Evolutionary conservation across 202 grass and related monocot genomes (phyloP).

Genomic region (Schoenoplectus tabernaemontani): DNA sequence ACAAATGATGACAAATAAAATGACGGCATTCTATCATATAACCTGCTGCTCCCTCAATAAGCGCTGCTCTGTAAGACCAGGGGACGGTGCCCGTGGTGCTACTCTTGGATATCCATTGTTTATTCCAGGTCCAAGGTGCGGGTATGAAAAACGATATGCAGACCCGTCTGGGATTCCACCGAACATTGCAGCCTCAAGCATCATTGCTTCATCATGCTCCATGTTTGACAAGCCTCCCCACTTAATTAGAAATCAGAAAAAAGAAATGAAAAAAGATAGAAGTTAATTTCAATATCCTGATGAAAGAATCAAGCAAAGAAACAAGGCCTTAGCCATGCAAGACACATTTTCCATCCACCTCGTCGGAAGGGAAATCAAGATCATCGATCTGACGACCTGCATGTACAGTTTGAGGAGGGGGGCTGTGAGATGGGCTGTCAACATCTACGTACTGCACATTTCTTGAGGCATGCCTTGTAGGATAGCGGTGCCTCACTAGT

Average conservation of each 20-base stretch:
- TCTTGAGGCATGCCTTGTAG: slow-evolving; percentile 32
- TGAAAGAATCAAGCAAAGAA: slow-evolving; percentile 2
- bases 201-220: slow-evolving; percentile 95
- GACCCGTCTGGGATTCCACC: slow-evolving; percentile 63
- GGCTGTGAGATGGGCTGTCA: slow-evolving; percentile 35
- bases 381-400: slow-evolving; percentile 26
- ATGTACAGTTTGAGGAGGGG: slow-evolving; percentile 22
- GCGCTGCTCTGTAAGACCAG: slow-evolving; percentile 67
- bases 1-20: background rate
- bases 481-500: slow-evolving; percentile 44
- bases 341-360: slow-evolving; percentile 33
- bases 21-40: background rate
- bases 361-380: slow-evolving; percentile 38
- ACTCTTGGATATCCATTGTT: background rate
- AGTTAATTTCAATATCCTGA: slow-evolving; percentile 11
- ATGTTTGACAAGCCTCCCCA: slow-evolving; percentile 88
- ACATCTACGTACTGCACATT: slow-evolving; percentile 31
- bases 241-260: slow-evolving; percentile 35
- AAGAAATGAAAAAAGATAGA: slow-evolving; percentile 13
- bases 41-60: slow-evolving; percentile 97
- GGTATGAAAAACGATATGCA: slow-evolving; percentile 60
- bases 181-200: slow-evolving; percentile 98
- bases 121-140: slow-evolving; percentile 27
- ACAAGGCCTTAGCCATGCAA: slow-evolving; percentile 9
- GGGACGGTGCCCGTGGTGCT: slow-evolving; percentile 38